Base-by-base conservation (phyloP, 805 yeast species). In the Saccharomycopsis babjevae region DNA sequence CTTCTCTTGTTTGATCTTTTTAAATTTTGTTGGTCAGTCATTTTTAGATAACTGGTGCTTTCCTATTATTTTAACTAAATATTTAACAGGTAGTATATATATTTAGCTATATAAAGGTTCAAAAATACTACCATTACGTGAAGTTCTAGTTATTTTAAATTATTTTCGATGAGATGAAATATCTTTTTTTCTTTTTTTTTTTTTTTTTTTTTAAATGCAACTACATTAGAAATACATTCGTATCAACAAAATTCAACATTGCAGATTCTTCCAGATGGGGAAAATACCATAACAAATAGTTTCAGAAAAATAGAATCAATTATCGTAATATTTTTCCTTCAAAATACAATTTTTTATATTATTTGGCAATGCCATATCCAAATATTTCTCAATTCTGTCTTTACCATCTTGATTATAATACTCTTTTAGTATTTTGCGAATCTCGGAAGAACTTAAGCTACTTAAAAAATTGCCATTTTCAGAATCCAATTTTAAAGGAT, bases 391-490 rank as follows among this genome's bases (percentile, higher is more conserved):
- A 40, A n/a, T 20, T 25, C 39, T 20, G 8, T 39, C 46, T 16
- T 40, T 40, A 18, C 54, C 18, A 4, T 52, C 20, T n/a, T 18
- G 25, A n/a, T 15, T 36, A n/a, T 57, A 54, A 38, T 43, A 60
- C 20, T 54, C 30, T 20, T 34, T 28, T 32, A 61, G n/a, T 40
- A 36, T 25, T 15, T 50, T 43, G 42, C 62, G 30, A 34, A 62
- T 62, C n/a, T 59, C 61, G 15, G 62, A 59, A 8, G 62, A 60
- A 18, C 62, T 59, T 16, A 62, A 25, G 2, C 39, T 62, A 16
- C 56, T 55, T 8, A 62, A 36, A 54, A 61, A 61, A n/a, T 46
- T 5, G 5, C 30, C 30, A 20, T 61, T 28, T 16, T 43, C 38
- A 36, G 32, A 11, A n/a, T 30, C 40, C 10, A 34, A 18, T 16